Conservation (phyloP, 2,329 filamentous ascomycete species). For the Byssothecium circinans region DNA sequence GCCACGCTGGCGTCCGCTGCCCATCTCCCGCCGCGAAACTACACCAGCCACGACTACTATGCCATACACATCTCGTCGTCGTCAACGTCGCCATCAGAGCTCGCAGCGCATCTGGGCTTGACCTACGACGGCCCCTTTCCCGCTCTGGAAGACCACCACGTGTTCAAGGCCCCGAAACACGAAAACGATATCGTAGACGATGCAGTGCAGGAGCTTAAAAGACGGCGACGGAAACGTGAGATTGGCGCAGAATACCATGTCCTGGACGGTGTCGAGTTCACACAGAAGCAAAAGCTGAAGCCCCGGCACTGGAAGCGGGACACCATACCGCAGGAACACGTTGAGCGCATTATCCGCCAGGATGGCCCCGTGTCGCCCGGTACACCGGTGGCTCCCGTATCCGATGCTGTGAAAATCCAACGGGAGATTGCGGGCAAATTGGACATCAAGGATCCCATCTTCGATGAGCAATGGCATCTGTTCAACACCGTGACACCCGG, state of each 20-base stretch:
- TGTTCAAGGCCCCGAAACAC: constrained; percentile 71
- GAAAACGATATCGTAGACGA: constrained; percentile 58
- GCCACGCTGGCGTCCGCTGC: constrained; percentile 35
- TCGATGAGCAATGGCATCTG: constrained; percentile 93
- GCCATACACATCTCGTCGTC: constrained; percentile 77
- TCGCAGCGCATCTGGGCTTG: constrained; percentile 74
- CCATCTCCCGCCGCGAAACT: constrained; percentile 63
- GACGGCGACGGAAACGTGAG: constrained; percentile 64
- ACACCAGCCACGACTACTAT: constrained; percentile 87
- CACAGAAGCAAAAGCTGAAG: constrained; percentile 74
- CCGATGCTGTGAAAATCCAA: constrained; percentile 53
- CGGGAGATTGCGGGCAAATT: constrained; percentile 56
- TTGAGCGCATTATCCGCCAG: constrained; percentile 11
- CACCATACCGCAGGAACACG: constrained; percentile 31
- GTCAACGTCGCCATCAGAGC: constrained; percentile 63
- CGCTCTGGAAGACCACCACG: constrained; percentile 76
- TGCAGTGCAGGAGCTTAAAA: constrained; percentile 55
- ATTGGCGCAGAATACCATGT: constrained; percentile 52
- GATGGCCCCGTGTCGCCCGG: no score
- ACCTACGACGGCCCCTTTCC: constrained; percentile 80
- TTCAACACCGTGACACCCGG: constrained; percentile 79
- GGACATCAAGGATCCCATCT: constrained; percentile 86
- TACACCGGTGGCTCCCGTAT: no score
- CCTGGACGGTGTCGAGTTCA: constrained; percentile 74
- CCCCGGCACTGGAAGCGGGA: constrained; percentile 63